A percentile compares a stretch with the other conserved stretches of the same genome.
Conservation (phyloP, 768 basidiomycete species). For the Cantharellus anzutake region DNA sequence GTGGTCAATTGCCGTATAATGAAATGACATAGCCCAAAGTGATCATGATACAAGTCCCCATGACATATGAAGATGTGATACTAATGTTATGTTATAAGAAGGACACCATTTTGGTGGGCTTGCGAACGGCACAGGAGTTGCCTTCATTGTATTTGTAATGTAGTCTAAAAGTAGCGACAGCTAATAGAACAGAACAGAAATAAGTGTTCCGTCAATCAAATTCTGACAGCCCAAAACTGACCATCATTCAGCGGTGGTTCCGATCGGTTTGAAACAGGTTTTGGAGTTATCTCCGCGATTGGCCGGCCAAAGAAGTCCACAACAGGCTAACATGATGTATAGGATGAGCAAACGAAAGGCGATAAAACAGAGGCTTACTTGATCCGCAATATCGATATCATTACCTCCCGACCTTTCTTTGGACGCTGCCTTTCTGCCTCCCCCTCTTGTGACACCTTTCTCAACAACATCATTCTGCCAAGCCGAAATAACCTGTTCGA, state of each 20-base stretch:
- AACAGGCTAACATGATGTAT: constrained; percentile 35
- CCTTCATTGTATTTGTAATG: constrained; percentile 74
- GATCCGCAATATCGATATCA: constrained; percentile 40
- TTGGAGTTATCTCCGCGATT: constrained; percentile 24
- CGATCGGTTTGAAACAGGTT: neutral
- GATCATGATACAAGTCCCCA: no score
- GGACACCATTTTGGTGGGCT: constrained; percentile 57
- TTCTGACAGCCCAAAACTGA: neutral
- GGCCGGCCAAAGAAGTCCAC: constrained; percentile 92
- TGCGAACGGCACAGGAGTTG: constrained; percentile 83
- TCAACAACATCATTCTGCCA: constrained; percentile 19
- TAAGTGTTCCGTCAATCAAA: neutral
- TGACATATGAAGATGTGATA: no score
- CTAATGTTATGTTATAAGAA: constrained; percentile 27
- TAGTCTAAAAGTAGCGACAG: constrained; percentile 31
- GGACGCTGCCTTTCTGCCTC: constrained; percentile 8
- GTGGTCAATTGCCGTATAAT: no score
- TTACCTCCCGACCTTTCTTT: constrained; percentile 22
- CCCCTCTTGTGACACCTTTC: constrained; percentile 8
- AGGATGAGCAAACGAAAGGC: constrained; percentile 1
- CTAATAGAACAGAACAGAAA: constrained; percentile 15
- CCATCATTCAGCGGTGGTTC: neutral
- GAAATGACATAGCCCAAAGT: no score
- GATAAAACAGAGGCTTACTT: constrained; percentile 23
- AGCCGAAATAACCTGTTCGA: constrained; percentile 42